phyloP scores from a whole-genome alignment of 2,329 filamentous ascomycete species.

The Alternaria consortialis region DNA sequence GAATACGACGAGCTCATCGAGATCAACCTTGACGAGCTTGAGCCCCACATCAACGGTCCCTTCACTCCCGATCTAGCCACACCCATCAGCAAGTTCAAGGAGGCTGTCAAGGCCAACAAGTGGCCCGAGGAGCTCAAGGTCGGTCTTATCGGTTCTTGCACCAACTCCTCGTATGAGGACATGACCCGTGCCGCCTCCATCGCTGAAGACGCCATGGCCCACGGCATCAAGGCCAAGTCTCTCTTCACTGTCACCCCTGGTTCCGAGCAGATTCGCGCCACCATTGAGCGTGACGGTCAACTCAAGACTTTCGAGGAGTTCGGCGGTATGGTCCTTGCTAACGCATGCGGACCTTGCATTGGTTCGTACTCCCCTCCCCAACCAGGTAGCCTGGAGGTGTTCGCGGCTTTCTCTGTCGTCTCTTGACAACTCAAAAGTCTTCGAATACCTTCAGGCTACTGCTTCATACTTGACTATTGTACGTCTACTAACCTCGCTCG shows the following conservation, averaged over 20 bases:
- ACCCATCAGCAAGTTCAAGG: slow-evolving; percentile 96
- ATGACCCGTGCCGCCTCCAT: slow-evolving; percentile 95
- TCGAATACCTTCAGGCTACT: neutral
- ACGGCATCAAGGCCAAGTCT: slow-evolving; percentile 92
- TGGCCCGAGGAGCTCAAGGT: slow-evolving; percentile 98
- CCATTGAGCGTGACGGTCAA: slow-evolving; percentile 86
- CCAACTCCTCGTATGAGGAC: slow-evolving; percentile 88
- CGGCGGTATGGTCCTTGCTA: slow-evolving; percentile 91
- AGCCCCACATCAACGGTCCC: slow-evolving; percentile 98
- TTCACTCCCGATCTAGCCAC: slow-evolving; percentile 99
- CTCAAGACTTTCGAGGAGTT: slow-evolving; percentile 96
- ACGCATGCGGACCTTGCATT: slow-evolving; percentile 80
- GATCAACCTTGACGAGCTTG: slow-evolving; percentile 92
- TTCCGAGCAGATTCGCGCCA: slow-evolving; percentile 93
- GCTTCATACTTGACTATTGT: neutral
- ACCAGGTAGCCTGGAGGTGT: neutral
- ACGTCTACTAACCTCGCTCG: neutral
- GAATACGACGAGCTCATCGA: slow-evolving; percentile 97
- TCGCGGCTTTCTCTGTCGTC: neutral
- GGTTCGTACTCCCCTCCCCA: slow-evolving; percentile 43
- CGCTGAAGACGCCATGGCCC: slow-evolving; percentile 86
- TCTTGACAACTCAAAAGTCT: too few species aligned
- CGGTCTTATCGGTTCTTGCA: slow-evolving; percentile 97
- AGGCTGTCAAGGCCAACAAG: slow-evolving; percentile 90
- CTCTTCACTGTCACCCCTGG: slow-evolving; percentile 95